Percentiles rank a stretch among this genome's conserved stretches.
These are phyloP conservation scores for Tricladium varicosporioides DNA, from an alignment of 2,329 filamentous ascomycete species.

Conservation along the genomic window DNA sequence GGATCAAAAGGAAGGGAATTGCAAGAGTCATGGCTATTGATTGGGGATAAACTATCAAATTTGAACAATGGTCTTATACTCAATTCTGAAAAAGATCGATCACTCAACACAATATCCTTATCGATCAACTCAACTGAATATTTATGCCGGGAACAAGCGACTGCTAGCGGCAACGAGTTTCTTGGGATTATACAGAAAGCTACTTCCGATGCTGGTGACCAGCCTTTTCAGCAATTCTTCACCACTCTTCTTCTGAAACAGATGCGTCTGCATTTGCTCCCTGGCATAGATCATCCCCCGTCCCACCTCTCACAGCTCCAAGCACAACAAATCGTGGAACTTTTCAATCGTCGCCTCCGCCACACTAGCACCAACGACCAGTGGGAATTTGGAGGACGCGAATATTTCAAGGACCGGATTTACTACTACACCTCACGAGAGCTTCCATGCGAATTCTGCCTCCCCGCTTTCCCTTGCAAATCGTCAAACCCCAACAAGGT, in stretches of 20 bases:
- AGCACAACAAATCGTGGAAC: conserved; percentile 1
- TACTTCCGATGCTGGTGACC: neutral
- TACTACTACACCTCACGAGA: conserved; percentile 5
- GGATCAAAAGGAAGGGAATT: too few relatives aligned
- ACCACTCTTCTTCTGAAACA: neutral
- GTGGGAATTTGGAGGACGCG: conserved; percentile 2
- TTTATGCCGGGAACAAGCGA: neutral
- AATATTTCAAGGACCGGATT: neutral
- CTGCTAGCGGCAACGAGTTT: neutral
- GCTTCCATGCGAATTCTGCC: neutral
- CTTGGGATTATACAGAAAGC: conserved; percentile 1
- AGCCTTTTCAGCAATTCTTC: conserved; percentile 5
- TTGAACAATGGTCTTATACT: too few relatives aligned
- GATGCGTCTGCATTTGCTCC: conserved; percentile 3
- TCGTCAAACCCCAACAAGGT: too few relatives aligned
- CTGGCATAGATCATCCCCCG: neutral
- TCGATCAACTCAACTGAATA: too few relatives aligned
- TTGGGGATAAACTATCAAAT: too few relatives aligned
- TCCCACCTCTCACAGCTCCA: neutral
- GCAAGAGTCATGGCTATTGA: too few relatives aligned
- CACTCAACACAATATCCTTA: too few relatives aligned
- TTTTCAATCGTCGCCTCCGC: conserved; percentile 3
- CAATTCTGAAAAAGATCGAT: too few relatives aligned
- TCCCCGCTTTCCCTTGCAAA: neutral
- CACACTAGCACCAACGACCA: conserved; percentile 2